Evolutionary conservation across 306 rosid species (phyloP), one percentile per base, ranked within the genome.

Genomic region (Potentilla sterilis): DNA sequence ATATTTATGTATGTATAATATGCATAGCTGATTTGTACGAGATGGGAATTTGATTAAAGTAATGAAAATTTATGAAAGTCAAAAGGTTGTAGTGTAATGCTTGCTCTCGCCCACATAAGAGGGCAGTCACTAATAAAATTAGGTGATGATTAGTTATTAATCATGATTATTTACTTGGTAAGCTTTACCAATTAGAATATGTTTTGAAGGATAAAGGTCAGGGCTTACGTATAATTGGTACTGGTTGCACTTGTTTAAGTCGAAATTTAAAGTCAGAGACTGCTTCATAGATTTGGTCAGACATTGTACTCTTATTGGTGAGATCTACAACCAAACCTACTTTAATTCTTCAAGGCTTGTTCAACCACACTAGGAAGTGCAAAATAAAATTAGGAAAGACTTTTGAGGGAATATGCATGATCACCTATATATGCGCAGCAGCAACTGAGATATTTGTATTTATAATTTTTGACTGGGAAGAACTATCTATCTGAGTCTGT

Each of bases 31-130:
- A 66, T 70, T 22, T 72, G 63, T 59, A 69, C 70, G 68, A 55
- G 73, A 75, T 66, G 77, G 24, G 2, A 22, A n/a, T 14, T 42
- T 77, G 32, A 52, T 49, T 74, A 72, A 59, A 24, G 22, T 22
- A 77, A 8, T 47, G 65, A 65, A 6, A 41, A 77, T 59, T 74
- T 16, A 2, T 15, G 43, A 16, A 83, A 75, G 93, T 84, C 89
- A 87, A 81, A 77, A 54, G 78, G 54, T 51, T 73, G 71, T 54
- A 68, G 78, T 58, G 75, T 76, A 70, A 12, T 18, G 76, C 34
- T 73, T 68, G 47, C 28, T 46, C 7, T 72, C 64, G 75, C 71
- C 67, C 77, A 52, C 69, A 49, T 24, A 67, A 78, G 42, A 66
- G 28, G 28, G 76, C 52, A 52, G 42, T 65, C 34, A 42, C 71